phyloP scores from a whole-genome alignment of 2,329 filamentous ascomycete genomes.

The Colletotrichum aenigma region DNA sequence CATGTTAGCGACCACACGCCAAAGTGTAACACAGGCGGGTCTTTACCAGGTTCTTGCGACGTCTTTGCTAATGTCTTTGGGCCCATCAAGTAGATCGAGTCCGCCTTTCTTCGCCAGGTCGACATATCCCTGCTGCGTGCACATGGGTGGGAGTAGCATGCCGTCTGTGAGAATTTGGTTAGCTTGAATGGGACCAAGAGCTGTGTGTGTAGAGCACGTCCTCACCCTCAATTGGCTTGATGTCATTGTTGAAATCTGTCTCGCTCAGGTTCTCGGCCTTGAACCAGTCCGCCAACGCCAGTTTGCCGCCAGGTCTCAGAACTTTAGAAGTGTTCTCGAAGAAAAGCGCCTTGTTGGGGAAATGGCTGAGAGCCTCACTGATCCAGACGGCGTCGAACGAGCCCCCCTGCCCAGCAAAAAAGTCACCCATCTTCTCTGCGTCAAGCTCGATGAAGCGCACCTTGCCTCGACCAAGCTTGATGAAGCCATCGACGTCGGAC shows the following conservation, averaged over 20 bases:
- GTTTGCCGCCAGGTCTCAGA: constrained; percentile 51
- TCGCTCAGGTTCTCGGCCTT: constrained; percentile 52
- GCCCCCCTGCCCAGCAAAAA: constrained; percentile 43
- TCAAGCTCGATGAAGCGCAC: constrained; percentile 64
- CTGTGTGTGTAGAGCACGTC: background rate
- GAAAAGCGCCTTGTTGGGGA: constrained; percentile 63
- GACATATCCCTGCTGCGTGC: constrained; percentile 58
- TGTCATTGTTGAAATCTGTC: constrained; percentile 52
- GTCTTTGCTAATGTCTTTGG: constrained; percentile 61
- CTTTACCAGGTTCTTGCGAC: constrained; percentile 65
- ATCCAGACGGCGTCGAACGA: constrained; percentile 65
- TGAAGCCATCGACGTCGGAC: constrained; percentile 36
- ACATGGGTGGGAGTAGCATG: constrained; percentile 64
- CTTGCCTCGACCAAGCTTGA: constrained; percentile 45
- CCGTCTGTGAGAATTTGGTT: constrained; percentile 44
- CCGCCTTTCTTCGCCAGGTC: constrained; percentile 52
- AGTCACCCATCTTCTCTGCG: constrained; percentile 63
- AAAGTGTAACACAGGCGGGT: background rate
- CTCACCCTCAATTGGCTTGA: constrained; percentile 62
- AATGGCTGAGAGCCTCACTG: constrained; percentile 64
- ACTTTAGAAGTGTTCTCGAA: constrained; percentile 56
- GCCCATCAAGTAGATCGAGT: constrained; percentile 46
- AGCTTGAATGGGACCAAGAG: background rate
- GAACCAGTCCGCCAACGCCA: constrained; percentile 68
- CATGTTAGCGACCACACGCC: background rate